Base-by-base conservation (phyloP, 2,329 filamentous ascomycete species). In the Nannizzia gypsea region DNA sequence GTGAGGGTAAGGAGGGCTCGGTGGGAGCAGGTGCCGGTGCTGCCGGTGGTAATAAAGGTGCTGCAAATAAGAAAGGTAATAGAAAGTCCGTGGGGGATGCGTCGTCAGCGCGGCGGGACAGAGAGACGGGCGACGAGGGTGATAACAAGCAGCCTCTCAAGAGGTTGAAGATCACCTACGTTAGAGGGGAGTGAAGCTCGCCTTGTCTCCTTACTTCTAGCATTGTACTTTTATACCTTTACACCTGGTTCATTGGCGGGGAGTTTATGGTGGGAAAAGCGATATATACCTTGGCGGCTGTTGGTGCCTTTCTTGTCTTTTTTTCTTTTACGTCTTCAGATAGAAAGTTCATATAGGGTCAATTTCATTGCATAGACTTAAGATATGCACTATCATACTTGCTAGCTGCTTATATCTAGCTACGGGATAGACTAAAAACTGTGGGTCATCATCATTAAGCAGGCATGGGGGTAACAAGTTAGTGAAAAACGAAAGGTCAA, bases 101-200 rank as follows among this genome's bases (percentile, higher is more conserved):
- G 40, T 40, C 54, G 15, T 15, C 54, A 6, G 34, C 6, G 15
- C 26, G 57, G 31, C 15, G 58, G 42, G 36, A 63, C 9, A 72
- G 73, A 24, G 73, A 70, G 50, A 69, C 70, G 20, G 68, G 68
- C 57, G 72, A 73, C 44, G 70, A 71, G 5, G 65, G 58, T 6
- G 65, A 65, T 11, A 67, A 70, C 50, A 76, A 75, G 54, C 72
- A 72, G 56, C 68, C 74, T 22, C 63, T 70, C 13, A 76, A 76
- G 67, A 67, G 75, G 60, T 65, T 77, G 66, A 77, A 77, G 67
- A 75, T 77, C 50, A 77, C 70, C 48, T 77, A 77, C 66, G 73
- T 69, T 20, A 67, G 74, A 60, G 75, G 77, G 31, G 26, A 63
- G 6, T 63, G 36, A 60, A 15, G 42, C 22, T 17, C 9, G 31